phyloP scores from a whole-genome alignment of 352 stramenopile genomes.

The Globisporangium iwayamae region DNA sequence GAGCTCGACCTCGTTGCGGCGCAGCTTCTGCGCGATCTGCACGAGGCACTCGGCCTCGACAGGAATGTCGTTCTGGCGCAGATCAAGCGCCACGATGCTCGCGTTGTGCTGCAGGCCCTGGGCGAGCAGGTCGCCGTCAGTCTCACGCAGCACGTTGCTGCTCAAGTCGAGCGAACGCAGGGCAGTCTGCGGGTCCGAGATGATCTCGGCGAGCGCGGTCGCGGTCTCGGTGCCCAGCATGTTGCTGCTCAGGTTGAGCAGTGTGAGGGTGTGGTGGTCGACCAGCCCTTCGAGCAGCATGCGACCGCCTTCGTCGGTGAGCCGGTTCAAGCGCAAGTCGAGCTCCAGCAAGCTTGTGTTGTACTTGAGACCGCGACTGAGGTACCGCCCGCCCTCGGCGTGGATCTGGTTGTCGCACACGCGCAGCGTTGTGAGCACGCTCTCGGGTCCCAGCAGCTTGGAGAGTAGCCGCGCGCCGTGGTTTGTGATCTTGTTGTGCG shows the following conservation, averaged over 20 bases:
- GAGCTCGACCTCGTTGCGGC: conserved; percentile 67
- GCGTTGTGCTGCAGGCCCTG: conserved; percentile 63
- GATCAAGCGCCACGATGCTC: conserved; percentile 60
- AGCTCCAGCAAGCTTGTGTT: conserved; percentile 89
- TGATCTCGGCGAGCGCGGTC: conserved; percentile 62
- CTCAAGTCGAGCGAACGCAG: conserved; percentile 81
- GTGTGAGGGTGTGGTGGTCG: conserved; percentile 58
- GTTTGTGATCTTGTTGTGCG: conserved; percentile 95
- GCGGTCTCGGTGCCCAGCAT: conserved; percentile 70
- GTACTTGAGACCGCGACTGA: conserved; percentile 87
- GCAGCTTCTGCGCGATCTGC: conserved; percentile 69
- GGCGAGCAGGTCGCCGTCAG: conserved; percentile 50
- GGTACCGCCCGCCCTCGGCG: conserved; percentile 86
- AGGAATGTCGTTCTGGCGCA: conserved; percentile 79
- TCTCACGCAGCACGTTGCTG: conserved; percentile 69
- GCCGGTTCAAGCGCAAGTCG: conserved; percentile 89
- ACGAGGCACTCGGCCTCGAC: conserved; percentile 48
- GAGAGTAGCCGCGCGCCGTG: conserved; percentile 86
- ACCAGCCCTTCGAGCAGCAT: conserved; percentile 87
- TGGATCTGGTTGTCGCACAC: conserved; percentile 93
- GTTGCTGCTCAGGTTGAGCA: conserved; percentile 87
- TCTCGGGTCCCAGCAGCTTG: conserved; percentile 87
- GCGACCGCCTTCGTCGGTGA: conserved; percentile 87
- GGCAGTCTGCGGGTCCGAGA: conserved; percentile 56
- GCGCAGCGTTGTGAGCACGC: conserved; percentile 87